Evolutionary conservation across 495 filamentous ascomycete species (phyloP), one percentile per base, ranked within the genome.

Genomic region (Xylaria longipes): DNA sequence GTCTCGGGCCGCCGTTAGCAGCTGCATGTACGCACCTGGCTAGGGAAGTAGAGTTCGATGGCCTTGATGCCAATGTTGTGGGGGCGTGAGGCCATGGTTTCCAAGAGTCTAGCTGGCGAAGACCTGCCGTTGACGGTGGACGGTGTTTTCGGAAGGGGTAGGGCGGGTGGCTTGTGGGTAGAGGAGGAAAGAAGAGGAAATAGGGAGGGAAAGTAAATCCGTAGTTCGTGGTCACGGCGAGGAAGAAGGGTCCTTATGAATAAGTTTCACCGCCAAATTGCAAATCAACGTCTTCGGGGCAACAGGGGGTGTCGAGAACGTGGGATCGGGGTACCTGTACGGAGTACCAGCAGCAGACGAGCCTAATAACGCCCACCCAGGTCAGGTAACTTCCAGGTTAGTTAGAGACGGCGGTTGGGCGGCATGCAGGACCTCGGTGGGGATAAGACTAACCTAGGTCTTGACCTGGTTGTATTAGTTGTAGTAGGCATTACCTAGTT

Each of bases 61-160:
- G 93, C 96, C 88, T 98, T 99, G 83, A 99, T 97, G 89, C 96
- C 96, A 80, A 99, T 93, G 85, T 98, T 98, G 82, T 95, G 91
- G 70, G 96, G 93, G 81, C 94, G 93, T 74, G 93, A 78, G 78
- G 93, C 89, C 96, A 97, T 98, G 76, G 75, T 91, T 84, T 77
- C 65, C 45, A 73, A 72, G 78, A 76, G 61, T 52, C 68, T 80
- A 70, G 71, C 31, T 73, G 75, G 67, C 61, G 46, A 71, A 57
- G 46, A 65, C 54, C 70, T 66, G 63, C 69, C 66, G 70, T 68
- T 72, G 66, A 62, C 74, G 29, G n/a, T 33, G 22, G 66, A 62
- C 74, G 29, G n/a, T 33, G 22, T 52, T 17, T 37, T 8, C 39
- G 67, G 46, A 62, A 48, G 65, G 52, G 56, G 69, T 52, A 62